Percentiles rank a stretch among this genome's conserved stretches.
Conservation (phyloP, 805 yeast genomes). For the Candida succiphila region DNA sequence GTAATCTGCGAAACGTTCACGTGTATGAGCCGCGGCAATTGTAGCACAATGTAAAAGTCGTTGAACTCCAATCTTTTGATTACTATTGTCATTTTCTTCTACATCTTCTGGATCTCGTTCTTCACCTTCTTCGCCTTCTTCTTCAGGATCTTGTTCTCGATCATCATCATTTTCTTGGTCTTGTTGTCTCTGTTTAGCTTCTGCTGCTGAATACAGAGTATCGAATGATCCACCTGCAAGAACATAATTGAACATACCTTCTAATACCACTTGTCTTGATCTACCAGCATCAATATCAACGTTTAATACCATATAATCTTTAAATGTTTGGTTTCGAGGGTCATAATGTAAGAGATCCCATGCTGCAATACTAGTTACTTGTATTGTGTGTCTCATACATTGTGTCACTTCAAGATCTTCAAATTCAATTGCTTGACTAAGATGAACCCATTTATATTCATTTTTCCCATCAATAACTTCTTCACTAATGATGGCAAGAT, state of each 20-base stretch:
- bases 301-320: slow-evolving; percentile 1
- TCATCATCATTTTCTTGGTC: background rate
- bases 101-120: background rate
- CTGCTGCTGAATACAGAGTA: background rate
- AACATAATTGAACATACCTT: slow-evolving; percentile 1
- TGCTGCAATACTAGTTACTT: background rate
- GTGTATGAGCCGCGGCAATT: background rate
- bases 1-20: too few species aligned
- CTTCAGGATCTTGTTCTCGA: background rate
- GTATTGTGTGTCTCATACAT: background rate
- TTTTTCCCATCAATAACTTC: too few species aligned
- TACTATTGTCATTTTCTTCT: background rate
- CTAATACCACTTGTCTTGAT: background rate
- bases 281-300: background rate
- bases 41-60: too few species aligned
- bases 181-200: background rate
- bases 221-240: background rate
- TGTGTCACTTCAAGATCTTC: background rate
- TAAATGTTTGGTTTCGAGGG: background rate
- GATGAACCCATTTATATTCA: background rate
- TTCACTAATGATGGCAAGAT: background rate
- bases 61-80: too few species aligned
- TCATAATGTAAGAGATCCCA: slow-evolving; percentile 1
- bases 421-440: background rate
- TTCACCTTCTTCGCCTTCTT: background rate